phyloP scores from a whole-genome alignment of 495 filamentous ascomycete species.

The Amphirosellinia nigrospora region DNA sequence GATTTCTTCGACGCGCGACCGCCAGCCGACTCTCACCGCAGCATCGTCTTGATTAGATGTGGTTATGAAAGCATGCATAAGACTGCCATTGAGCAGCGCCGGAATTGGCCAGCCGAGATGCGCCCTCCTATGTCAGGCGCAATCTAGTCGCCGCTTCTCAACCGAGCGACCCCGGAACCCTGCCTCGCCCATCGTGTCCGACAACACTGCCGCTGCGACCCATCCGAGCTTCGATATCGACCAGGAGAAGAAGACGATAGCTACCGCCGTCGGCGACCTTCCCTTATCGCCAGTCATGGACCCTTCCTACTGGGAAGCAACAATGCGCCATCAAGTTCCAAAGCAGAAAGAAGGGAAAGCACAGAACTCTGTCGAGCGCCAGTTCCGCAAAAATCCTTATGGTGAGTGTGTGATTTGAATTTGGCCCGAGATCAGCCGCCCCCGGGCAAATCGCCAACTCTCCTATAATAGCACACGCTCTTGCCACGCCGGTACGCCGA shows the following conservation, averaged over 20 bases:
- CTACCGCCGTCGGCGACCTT: constrained; percentile 45
- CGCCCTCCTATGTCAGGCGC: neutral
- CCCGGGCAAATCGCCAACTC: constrained; percentile 13
- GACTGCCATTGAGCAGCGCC: constrained; percentile 33
- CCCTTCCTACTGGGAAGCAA: constrained; percentile 48
- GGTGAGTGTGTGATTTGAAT: constrained; percentile 59
- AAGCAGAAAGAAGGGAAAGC: constrained; percentile 47
- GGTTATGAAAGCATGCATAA: constrained; percentile 41
- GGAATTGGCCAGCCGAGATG: constrained; percentile 21
- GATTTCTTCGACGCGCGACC: neutral
- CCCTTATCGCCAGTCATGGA: constrained; percentile 62
- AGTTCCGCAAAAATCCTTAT: constrained; percentile 63
- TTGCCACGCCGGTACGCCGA: constrained; percentile 68
- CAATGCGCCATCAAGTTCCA: constrained; percentile 29
- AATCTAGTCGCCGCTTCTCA: constrained; percentile 12
- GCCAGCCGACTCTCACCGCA: neutral
- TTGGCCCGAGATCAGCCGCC: constrained; percentile 25
- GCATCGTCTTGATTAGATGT: constrained; percentile 24
- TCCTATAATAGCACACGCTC: constrained; percentile 55
- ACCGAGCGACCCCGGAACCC: constrained; percentile 10
- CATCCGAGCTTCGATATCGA: constrained; percentile 37
- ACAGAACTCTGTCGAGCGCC: constrained; percentile 50
- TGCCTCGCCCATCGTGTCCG: constrained; percentile 23
- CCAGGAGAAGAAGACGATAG: constrained; percentile 42
- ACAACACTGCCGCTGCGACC: neutral